Evolutionary conservation across 2,329 filamentous ascomycete species (phyloP), one percentile per base, ranked within the genome.

Genomic region (Phaeosphaeriaceae sp.): DNA sequence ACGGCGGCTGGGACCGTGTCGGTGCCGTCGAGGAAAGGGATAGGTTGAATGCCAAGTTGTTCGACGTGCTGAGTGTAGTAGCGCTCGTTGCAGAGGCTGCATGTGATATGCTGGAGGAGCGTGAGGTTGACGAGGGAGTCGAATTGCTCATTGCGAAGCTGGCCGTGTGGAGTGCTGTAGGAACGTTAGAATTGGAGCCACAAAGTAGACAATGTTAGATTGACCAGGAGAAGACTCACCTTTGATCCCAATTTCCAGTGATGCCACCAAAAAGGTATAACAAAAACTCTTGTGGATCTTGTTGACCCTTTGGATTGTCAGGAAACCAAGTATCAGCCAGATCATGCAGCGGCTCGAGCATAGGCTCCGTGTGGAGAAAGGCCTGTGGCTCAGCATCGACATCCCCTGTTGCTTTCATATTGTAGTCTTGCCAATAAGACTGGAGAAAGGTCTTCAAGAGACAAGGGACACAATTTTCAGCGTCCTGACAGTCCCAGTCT

Each of bases 391-490:
- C n/a, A n/a, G n/a, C n/a, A n/a, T n/a, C n/a, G n/a, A n/a, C n/a
- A n/a, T n/a, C n/a, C n/a, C n/a, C n/a, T n/a, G n/a, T n/a, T n/a
- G n/a, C n/a, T n/a, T 46, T 17, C 44, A 46, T 31, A 17, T 27
- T 24, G 5, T 31, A n/a, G 13, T 17, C 6, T 5, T 13, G 19
- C 57, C 57, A 60, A 44, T 60, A 60, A 5, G 42, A 33, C 21
- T 10, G 33, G 10, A 54, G 24, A 17, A 60, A 21, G 11, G 13
- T 36, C 48, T 60, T 60, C 27, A 60, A 13, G 11, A 57, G 20
- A 24, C 58, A 60, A n/a, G 54, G 44, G 21, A 60, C 51, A 21
- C 58, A 60, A n/a, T n/a, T n/a, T n/a, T n/a, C n/a, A n/a, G n/a
- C n/a, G n/a, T 33, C 54, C 54, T 2, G 31, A 13, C 52, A 55